phyloP scores from a whole-genome alignment of 1,139 yeast genomes.

The Saccharomycopsis hybrid region DNA sequence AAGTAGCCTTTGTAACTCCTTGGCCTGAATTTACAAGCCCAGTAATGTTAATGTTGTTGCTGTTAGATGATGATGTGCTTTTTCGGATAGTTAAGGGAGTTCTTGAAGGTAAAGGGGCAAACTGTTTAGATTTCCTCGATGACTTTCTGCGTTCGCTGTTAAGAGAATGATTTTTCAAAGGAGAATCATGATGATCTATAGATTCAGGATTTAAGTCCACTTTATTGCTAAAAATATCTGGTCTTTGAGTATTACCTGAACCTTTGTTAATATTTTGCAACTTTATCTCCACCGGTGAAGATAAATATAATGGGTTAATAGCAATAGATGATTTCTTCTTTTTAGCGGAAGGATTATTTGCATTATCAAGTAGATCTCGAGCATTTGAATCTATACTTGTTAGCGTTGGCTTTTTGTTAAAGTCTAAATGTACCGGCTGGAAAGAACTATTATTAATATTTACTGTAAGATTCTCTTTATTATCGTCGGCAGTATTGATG shows the following conservation, averaged over 20 bases:
- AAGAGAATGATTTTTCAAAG: neutral
- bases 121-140: slow-evolving; percentile 2
- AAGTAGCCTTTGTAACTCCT: too few relatives aligned
- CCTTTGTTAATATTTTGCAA: neutral
- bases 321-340: slow-evolving; percentile 18
- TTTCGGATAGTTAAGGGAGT: slow-evolving; percentile 6
- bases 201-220: too few relatives aligned
- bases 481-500: neutral
- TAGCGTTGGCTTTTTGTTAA: slow-evolving; percentile 1
- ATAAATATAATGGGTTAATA: slow-evolving; percentile 18
- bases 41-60: too few relatives aligned
- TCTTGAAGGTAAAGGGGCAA: slow-evolving; percentile 10
- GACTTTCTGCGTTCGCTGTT: neutral
- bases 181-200: neutral
- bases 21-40: too few relatives aligned
- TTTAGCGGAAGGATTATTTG: neutral
- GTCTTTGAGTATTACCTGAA: neutral
- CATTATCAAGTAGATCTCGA: too few relatives aligned
- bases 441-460: neutral
- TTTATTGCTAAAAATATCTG: too few relatives aligned
- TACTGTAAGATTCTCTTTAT: neutral
- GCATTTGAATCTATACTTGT: too few relatives aligned
- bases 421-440: slow-evolving; percentile 11
- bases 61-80: neutral
- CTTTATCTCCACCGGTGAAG: slow-evolving; percentile 6